Percentiles rank a stretch among this genome's conserved stretches.
These are phyloP conservation scores for Erodium trifolium DNA, from an alignment of 441 rosid species.

Conservation along the genomic window DNA sequence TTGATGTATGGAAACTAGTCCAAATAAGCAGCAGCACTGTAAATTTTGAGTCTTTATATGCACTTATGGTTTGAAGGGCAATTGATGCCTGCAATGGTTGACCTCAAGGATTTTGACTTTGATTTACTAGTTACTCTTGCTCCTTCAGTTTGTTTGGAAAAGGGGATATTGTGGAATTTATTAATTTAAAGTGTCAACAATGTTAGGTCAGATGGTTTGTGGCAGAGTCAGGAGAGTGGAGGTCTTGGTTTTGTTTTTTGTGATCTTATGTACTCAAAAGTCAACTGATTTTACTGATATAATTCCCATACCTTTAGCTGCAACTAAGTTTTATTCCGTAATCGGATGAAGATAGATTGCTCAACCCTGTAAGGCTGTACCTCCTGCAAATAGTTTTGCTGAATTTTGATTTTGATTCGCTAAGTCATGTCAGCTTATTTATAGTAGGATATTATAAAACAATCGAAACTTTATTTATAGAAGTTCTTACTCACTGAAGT, in stretches of 20 bases:
- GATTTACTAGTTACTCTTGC: slow-evolving; percentile 3
- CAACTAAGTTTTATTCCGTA: background rate
- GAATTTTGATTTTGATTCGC: background rate
- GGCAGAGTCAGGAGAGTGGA: background rate
- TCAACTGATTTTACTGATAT: background rate
- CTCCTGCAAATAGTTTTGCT: background rate
- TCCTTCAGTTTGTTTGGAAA: background rate
- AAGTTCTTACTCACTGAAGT: background rate
- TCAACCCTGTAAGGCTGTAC: background rate
- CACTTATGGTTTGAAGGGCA: no score
- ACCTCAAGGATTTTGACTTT: background rate
- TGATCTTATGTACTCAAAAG: background rate
- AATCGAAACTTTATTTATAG: background rate
- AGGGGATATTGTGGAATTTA: background rate
- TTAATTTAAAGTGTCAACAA: no score
- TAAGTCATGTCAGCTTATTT: background rate
- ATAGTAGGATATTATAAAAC: background rate
- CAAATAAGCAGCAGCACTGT: background rate
- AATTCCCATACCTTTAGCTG: background rate
- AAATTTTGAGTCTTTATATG: background rate
- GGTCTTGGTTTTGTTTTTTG: background rate
- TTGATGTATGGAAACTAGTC: background rate
- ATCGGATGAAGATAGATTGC: background rate
- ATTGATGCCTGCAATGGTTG: no score
- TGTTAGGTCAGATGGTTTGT: background rate